Base-by-base conservation (phyloP, 139 green algal species). In the Eudorina sp. region DNA sequence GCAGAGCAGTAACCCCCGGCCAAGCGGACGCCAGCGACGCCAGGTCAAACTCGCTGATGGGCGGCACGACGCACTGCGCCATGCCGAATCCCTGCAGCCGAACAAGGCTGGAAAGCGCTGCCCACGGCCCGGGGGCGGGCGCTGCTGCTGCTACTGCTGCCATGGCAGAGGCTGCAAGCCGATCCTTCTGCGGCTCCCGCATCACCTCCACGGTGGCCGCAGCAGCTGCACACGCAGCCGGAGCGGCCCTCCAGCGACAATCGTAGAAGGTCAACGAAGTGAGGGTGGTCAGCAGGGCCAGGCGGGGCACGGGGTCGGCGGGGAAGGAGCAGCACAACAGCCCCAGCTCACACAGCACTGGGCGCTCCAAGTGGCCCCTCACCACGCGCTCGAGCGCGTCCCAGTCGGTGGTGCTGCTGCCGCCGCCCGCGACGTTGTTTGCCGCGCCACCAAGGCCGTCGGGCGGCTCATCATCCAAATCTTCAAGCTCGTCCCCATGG, bases 261-360 rank as follows among this genome's bases (percentile, higher is more conserved):
- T 87, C 81, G n/a, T 78, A 38, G 38, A 87, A 58, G 0, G 21
- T 41, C 1, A 87, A 31, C 3, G 45, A 40, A 3, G 62, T 60
- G 3, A 87, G 81, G 3, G n/a, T 18, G 0, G 45, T 43, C 27
- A 87, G 60, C 34, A 34, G 31, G 2, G 45, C 81, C 11, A 87
- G 43, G 14, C 27, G 64, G 7, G 81, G 64, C 31, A 78, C 45
- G 40, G 64, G 64, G 31, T 87, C 81, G 8, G 43, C 19, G 13
- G 62, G n/a, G 34, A 87, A 87, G 34, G 19, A 53, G 81, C 81
- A 87, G 60, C 81, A 29, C 21, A 66, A 27, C n/a, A 87, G 31
- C 0, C 21, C 9, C 31, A 87, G 81, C 31, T 78, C 62, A 4
- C n/a, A 34, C 29, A 86, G 60, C 41, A 86, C 60, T 0, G 80